phyloP scores from a whole-genome alignment of 2,329 filamentous ascomycete species.

The Pseudocercospora pini-densiflorae region DNA sequence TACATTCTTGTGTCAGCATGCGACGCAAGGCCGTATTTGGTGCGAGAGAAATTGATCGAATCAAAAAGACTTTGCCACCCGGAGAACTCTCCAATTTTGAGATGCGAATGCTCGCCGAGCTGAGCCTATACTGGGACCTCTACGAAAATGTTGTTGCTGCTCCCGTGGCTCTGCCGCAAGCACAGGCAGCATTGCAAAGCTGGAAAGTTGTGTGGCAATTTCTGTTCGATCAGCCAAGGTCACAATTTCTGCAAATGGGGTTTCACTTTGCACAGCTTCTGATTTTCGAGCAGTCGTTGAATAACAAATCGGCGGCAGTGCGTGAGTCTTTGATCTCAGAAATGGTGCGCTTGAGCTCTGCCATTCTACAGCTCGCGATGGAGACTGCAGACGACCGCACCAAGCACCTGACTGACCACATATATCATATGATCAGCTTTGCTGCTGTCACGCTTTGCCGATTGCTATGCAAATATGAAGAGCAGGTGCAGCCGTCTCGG shows the following conservation, averaged over 20 bases:
- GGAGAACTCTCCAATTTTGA: slow-evolving; percentile 51
- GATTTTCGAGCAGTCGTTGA: slow-evolving; percentile 47
- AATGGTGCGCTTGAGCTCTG: slow-evolving; percentile 48
- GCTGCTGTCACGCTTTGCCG: slow-evolving; percentile 47
- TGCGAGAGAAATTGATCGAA: slow-evolving; percentile 44
- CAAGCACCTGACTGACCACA: slow-evolving; percentile 52
- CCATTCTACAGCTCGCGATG: slow-evolving; percentile 49
- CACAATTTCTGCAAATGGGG: slow-evolving; percentile 54
- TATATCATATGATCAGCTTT: slow-evolving; percentile 55
- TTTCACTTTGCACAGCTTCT: slow-evolving; percentile 52
- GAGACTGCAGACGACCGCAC: slow-evolving; percentile 51
- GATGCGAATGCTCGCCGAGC: slow-evolving; percentile 52
- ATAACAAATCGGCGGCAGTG: slow-evolving; percentile 31
- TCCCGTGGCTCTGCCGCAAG: slow-evolving; percentile 14
- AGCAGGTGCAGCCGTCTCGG: slow-evolving; percentile 3
- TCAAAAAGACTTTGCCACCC: slow-evolving; percentile 44
- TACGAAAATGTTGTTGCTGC: slow-evolving; percentile 46
- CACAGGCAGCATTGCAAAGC: slow-evolving; percentile 16
- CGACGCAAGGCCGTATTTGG: slow-evolving; percentile 49
- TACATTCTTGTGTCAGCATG: slow-evolving; percentile 47
- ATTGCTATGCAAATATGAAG: slow-evolving; percentile 35
- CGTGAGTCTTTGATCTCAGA: slow-evolving; percentile 34
- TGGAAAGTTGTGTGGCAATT: slow-evolving; percentile 37
- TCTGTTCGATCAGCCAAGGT: slow-evolving; percentile 50
- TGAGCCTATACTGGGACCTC: slow-evolving; percentile 52